Evolutionary conservation across 2,329 filamentous ascomycete genomes (phyloP).

Genomic region (Phyllosticta ampelicida): DNA sequence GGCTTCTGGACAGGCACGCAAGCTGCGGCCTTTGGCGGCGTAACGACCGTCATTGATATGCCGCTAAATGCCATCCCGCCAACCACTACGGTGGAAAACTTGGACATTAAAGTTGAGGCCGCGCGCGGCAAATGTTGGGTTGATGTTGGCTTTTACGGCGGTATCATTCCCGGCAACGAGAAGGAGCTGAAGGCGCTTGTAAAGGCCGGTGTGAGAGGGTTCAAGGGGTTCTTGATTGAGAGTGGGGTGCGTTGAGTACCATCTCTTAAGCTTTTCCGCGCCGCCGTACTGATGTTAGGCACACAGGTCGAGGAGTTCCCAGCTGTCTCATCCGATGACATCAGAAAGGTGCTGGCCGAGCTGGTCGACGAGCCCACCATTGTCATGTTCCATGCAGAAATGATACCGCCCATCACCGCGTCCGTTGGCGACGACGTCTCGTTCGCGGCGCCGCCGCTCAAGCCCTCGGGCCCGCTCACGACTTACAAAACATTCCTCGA

Average conservation of each 20-base stretch:
- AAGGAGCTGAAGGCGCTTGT: conserved; percentile 70
- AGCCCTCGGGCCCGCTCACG: conserved; percentile 60
- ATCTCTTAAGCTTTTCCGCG: background rate
- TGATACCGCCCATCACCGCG: conserved; percentile 77
- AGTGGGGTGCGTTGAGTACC: conserved; percentile 61
- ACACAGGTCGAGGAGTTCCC: conserved; percentile 86
- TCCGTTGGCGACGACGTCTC: conserved; percentile 72
- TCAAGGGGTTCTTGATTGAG: conserved; percentile 97
- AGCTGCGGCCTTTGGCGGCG: conserved; percentile 87
- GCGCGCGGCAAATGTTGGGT: conserved; percentile 89
- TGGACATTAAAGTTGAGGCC: conserved; percentile 77
- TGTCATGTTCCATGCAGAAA: conserved; percentile 98
- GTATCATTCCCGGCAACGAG: conserved; percentile 82
- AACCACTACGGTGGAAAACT: conserved; percentile 74
- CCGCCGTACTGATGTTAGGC: background rate
- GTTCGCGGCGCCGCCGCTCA: conserved; percentile 55
- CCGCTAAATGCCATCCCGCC: conserved; percentile 93
- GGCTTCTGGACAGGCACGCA: conserved; percentile 92
- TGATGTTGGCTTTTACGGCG: conserved; percentile 97
- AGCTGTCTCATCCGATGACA: conserved; percentile 69
- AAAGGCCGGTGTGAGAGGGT: conserved; percentile 76
- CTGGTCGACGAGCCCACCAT: conserved; percentile 76
- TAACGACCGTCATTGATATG: conserved; percentile 97
- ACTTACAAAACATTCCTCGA: conserved; percentile 85
- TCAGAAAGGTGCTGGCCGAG: conserved; percentile 67